Conservation (phyloP, 202 grass and related monocot genomes). For the Brachypodium distachyon region DNA sequence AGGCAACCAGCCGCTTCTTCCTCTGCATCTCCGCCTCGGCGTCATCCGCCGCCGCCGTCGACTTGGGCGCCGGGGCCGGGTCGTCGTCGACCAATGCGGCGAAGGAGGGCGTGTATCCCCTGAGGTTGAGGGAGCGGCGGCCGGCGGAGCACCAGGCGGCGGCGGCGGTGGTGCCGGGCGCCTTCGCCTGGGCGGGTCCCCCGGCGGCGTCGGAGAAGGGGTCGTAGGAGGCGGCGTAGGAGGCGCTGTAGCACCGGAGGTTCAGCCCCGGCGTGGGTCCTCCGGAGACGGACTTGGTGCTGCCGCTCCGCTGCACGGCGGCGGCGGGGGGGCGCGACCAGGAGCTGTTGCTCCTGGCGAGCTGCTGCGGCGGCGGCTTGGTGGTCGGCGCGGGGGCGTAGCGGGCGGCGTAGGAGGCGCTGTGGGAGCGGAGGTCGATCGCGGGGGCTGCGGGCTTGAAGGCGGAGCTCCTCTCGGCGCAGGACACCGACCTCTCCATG, state of each 20-base stretch:
- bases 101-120: slow-evolving; percentile 40
- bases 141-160: slow-evolving; percentile 27
- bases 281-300: neutral
- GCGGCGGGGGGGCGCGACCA: neutral
- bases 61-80: neutral
- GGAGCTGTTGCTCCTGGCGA: slow-evolving; percentile 15
- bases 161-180: slow-evolving; percentile 21
- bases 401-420: slow-evolving; percentile 41
- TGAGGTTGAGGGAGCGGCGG: slow-evolving; percentile 31
- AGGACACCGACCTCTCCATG: slow-evolving; percentile 68
- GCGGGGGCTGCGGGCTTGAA: neutral
- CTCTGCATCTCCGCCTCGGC: slow-evolving; percentile 62
- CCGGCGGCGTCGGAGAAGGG: neutral
- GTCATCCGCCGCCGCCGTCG: slow-evolving; percentile 19
- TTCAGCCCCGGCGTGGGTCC: slow-evolving; percentile 23
- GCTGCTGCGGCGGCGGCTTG: slow-evolving; percentile 34
- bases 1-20: slow-evolving; percentile 56
- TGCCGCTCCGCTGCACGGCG: slow-evolving; percentile 24
- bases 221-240: slow-evolving; percentile 43
- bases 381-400: neutral
- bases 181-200: slow-evolving; percentile 12
- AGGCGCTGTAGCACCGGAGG: slow-evolving; percentile 63
- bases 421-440: slow-evolving; percentile 46
- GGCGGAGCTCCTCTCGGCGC: slow-evolving; percentile 6
- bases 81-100: slow-evolving; percentile 30